phyloP scores from a whole-genome alignment of 306 rosid species.

The Acacia acuminata region DNA sequence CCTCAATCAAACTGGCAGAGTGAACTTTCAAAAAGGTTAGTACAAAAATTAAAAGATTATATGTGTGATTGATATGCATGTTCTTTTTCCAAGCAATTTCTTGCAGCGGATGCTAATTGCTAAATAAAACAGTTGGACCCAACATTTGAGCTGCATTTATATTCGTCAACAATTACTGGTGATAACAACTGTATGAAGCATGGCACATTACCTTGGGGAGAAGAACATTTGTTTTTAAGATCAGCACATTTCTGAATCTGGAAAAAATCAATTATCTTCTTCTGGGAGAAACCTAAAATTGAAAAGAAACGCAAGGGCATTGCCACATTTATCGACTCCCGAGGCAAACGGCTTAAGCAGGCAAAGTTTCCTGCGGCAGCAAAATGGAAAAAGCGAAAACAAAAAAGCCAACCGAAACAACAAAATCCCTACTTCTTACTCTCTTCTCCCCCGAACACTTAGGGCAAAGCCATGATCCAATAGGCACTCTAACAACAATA shows the following conservation, averaged over 20 bases:
- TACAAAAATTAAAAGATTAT: background rate
- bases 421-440: slow-evolving; percentile 53
- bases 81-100: background rate
- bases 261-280: slow-evolving; percentile 70
- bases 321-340: slow-evolving; percentile 31
- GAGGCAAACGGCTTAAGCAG: slow-evolving; percentile 6
- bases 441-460: slow-evolving; percentile 55
- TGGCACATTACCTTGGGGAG: slow-evolving; percentile 53
- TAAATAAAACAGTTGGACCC: slow-evolving; percentile 26
- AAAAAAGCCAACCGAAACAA: background rate
- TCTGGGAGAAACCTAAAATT: slow-evolving; percentile 67
- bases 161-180: background rate
- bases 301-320: slow-evolving; percentile 22
- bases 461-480: slow-evolving; percentile 87
- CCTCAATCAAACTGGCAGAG: slow-evolving; percentile 10
- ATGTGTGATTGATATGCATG: background rate
- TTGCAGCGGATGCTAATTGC: background rate
- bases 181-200: slow-evolving; percentile 4
- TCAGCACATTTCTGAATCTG: slow-evolving; percentile 54
- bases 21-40: slow-evolving; percentile 16
- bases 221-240: slow-evolving; percentile 14
- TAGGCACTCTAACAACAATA: slow-evolving; percentile 74
- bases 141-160: slow-evolving; percentile 3
- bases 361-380: background rate
- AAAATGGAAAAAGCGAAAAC: background rate